Base-by-base conservation (phyloP, 345 rosid genomes). In the Rhizophora apiculata region DNA sequence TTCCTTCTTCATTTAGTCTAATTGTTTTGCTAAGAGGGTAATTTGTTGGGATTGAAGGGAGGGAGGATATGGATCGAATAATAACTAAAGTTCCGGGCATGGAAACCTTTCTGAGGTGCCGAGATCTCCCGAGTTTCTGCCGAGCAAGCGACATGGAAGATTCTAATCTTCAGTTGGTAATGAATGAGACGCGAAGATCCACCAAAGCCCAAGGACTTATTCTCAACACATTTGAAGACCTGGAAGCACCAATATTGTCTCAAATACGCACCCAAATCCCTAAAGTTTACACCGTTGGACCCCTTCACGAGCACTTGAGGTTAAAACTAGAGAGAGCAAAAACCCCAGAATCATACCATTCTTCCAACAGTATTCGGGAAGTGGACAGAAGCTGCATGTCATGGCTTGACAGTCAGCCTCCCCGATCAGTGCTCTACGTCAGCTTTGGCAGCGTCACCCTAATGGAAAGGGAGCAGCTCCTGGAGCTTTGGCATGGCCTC, bases 221-320 rank as follows among this genome's bases (percentile, higher is more conserved):
- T 49, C 76, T 92, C 58, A 85, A 90, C 89, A 87, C 90, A 0
- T 79, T 87, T 21, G 87, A 86, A 65, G 90, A 86, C 64, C 83
- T 90, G 0, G 96, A 90, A 56, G 76, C 51, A 26, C 81, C 83
- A 6, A 82, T 85, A 39, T 49, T 92, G 27, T 48, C 86, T 9
- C 80, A 59, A 3, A 87, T 87, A 3, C 76, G 82, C 26, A 71
- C 73, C 36, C 67, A 73, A 26, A 82, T 80, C 68, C 79, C 76
- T 5, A 78, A 76, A 32, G n/a, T 74, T 56, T 88, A 80, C 71
- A 68, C 87, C 36, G 74, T 92, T 6, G 92, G 91, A 24, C 94
- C 98, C 1, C 70, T 87, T 31, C 81, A 82, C 64, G 72, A 63
- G 29, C 88, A 74, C 39, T 75, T 76, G 43, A 76, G 54, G n/a